These are phyloP conservation scores for Astragalus membranaceus DNA, from an alignment of 306 rosid species.

Conservation along the genomic window DNA sequence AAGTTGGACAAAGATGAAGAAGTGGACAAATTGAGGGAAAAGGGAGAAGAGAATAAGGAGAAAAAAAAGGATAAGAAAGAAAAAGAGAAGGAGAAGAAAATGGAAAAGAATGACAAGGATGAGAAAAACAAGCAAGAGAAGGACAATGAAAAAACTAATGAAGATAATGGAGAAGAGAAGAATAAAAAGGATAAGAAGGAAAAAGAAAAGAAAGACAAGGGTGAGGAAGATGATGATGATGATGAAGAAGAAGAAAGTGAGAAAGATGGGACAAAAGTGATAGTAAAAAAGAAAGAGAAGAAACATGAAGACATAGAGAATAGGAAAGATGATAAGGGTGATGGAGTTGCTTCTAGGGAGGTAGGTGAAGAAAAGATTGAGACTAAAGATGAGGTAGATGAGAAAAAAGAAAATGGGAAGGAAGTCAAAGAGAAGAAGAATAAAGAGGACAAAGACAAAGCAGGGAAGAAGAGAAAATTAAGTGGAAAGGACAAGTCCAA, in stretches of 20 bases:
- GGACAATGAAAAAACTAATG: no score
- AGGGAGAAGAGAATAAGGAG: background rate
- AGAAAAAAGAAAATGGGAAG: background rate
- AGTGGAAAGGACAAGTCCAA: conserved; percentile 34
- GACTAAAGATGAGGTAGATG: conserved; percentile 6
- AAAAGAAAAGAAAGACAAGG: no score
- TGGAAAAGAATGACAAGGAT: no score
- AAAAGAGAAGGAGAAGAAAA: background rate
- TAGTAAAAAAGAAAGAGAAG: no score
- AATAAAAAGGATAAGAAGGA: no score
- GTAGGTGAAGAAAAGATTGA: conserved; percentile 15
- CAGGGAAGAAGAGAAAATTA: conserved; percentile 44
- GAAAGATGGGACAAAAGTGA: no score
- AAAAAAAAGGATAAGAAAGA: background rate
- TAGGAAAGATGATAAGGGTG: no score
- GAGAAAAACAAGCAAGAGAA: no score
- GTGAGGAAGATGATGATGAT: no score
- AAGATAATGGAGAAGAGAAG: no score
- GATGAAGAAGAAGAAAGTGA: no score
- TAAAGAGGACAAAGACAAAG: conserved; percentile 36
- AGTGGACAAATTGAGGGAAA: background rate
- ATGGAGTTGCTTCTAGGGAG: conserved; percentile 26
- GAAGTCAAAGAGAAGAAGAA: conserved; percentile 20
- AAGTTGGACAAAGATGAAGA: background rate
- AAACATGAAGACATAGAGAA: no score